phyloP scores from a whole-genome alignment of 2,329 filamentous ascomycete genomes.

The Aspergillus sp. region DNA sequence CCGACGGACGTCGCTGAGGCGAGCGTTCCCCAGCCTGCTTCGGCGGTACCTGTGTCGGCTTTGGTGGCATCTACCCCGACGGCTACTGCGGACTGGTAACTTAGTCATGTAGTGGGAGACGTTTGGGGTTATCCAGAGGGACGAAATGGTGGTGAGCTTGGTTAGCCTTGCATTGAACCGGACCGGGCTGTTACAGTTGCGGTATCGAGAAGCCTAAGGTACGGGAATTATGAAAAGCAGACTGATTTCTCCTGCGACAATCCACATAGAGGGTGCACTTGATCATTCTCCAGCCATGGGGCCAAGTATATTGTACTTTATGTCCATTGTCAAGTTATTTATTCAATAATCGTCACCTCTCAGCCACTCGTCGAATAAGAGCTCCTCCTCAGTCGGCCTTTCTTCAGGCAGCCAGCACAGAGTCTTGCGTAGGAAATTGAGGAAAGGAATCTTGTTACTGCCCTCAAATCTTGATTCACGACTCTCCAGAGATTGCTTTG shows the following conservation, averaged over 20 bases:
- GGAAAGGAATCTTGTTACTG: constrained; percentile 22
- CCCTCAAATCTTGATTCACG: constrained; percentile 24
- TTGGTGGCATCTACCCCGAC: neutral
- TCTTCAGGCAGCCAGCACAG: constrained; percentile 29
- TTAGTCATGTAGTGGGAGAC: no score
- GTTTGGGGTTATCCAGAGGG: no score
- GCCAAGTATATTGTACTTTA: no score
- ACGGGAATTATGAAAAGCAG: no score
- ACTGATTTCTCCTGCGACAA: no score
- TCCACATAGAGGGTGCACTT: no score
- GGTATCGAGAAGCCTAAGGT: no score
- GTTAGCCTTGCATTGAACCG: no score
- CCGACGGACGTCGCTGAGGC: neutral
- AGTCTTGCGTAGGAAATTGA: constrained; percentile 29
- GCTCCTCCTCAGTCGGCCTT: constrained; percentile 21
- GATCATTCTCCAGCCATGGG: no score
- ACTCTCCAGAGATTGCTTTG: constrained; percentile 24
- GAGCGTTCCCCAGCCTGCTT: neutral
- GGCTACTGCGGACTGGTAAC: neutral
- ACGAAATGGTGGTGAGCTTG: no score
- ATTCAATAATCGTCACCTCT: constrained; percentile 14
- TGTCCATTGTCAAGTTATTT: no score
- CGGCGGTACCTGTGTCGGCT: constrained; percentile 4
- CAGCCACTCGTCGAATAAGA: constrained; percentile 19
- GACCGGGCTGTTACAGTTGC: no score